Conservation (phyloP, 805 yeast genomes). For the Candida berthetii region DNA sequence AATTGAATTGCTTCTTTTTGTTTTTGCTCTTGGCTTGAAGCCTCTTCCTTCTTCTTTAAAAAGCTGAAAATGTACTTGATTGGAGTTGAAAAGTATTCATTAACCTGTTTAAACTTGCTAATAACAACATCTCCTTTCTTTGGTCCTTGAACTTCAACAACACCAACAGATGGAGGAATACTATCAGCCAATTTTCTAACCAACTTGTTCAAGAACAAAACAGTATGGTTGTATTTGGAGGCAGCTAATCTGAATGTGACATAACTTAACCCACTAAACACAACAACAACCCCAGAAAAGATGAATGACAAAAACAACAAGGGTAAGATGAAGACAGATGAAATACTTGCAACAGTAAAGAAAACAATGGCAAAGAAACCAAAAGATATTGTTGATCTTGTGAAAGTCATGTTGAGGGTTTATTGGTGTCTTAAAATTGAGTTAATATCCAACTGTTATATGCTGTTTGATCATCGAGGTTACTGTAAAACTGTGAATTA, state of each 20-base stretch:
- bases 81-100: neutral
- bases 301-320: constrained; percentile 14
- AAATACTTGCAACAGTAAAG: constrained; percentile 6
- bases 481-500: too few relatives aligned
- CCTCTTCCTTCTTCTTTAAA: neutral
- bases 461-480: too few relatives aligned
- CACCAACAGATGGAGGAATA: constrained; percentile 23
- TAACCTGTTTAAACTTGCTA: too few relatives aligned
- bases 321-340: constrained; percentile 16
- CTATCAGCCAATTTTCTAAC: constrained; percentile 18
- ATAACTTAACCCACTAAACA: constrained; percentile 19
- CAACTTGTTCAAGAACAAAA: constrained; percentile 17
- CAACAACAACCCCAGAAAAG: constrained; percentile 18
- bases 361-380: constrained; percentile 7
- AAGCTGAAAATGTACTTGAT: neutral
- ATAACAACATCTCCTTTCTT: neutral
- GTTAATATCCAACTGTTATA: too few relatives aligned
- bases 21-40: too few relatives aligned
- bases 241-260: constrained; percentile 17
- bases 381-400: constrained; percentile 11
- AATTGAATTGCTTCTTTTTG: too few relatives aligned
- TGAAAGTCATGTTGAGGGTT: constrained; percentile 9
- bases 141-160: constrained; percentile 7
- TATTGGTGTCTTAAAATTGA: neutral
- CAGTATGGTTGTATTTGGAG: constrained; percentile 18